Conservation (phyloP, 2,329 filamentous ascomycete genomes). For the Curvularia eragrostidis region DNA sequence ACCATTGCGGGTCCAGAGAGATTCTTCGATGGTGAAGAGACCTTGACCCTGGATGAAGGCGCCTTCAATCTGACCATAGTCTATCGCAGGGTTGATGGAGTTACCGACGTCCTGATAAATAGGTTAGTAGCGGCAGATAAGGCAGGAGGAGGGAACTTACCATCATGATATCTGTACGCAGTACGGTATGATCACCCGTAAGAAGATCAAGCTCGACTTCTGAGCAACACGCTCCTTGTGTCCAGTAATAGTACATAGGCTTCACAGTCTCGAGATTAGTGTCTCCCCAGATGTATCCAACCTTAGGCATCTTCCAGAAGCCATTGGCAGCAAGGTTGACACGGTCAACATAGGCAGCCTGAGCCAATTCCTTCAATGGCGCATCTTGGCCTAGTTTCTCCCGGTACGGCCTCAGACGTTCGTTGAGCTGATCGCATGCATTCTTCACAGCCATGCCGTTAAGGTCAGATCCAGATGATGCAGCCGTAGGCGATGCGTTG, state of each 20-base stretch:
- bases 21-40: conserved; percentile 78
- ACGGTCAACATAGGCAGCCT: conserved; percentile 91
- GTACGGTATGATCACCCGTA: conserved; percentile 89
- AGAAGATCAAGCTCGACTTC: conserved; percentile 92
- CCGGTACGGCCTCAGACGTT: conserved; percentile 81
- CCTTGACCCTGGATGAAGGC: conserved; percentile 81
- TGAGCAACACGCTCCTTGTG: conserved; percentile 78
- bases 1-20: conserved; percentile 70
- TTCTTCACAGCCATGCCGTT: conserved; percentile 95
- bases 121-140: conserved; percentile 8
- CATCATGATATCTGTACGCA: conserved; percentile 93
- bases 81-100: conserved; percentile 77
- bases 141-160: conserved; percentile 18
- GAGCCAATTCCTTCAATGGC: conserved; percentile 82
- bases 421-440: conserved; percentile 87
- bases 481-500: conserved; percentile 90
- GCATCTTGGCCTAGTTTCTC: conserved; percentile 79
- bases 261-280: conserved; percentile 44
- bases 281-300: conserved; percentile 85
- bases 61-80: conserved; percentile 83
- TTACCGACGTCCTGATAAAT: conserved; percentile 72
- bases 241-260: conserved; percentile 98
- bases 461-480: conserved; percentile 89
- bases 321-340: conserved; percentile 95
- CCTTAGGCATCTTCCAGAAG: conserved; percentile 96